Conservation (phyloP, 163 green algal genomes). For the Scenedesmus sp. region DNA sequence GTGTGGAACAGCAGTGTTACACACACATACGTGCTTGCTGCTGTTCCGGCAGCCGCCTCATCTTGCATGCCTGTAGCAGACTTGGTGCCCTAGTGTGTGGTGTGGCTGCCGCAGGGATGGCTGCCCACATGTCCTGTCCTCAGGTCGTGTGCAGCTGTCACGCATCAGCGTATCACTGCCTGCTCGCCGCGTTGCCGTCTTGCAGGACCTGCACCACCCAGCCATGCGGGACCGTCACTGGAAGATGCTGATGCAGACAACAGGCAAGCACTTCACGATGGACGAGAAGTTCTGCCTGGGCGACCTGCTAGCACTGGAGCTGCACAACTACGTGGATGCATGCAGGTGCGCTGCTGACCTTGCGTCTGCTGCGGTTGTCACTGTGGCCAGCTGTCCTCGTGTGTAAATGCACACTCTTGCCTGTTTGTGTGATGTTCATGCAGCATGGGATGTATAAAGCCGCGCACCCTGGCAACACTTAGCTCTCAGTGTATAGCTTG, state of each 20-base stretch:
- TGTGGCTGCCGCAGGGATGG: neutral
- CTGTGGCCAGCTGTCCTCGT: neutral
- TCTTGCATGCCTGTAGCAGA: neutral
- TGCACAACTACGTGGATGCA: slow-evolving; percentile 93
- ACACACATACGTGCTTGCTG: neutral
- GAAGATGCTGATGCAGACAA: slow-evolving; percentile 92
- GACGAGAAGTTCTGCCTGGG: slow-evolving; percentile 91
- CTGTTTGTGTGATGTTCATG: neutral
- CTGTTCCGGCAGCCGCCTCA: neutral
- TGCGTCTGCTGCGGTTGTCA: neutral
- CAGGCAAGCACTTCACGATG: slow-evolving; percentile 89
- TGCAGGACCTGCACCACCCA: slow-evolving; percentile 89
- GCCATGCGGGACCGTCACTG: slow-evolving; percentile 96
- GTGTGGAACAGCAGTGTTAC: neutral
- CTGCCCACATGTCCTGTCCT: neutral
- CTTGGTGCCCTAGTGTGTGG: neutral
- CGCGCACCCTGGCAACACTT: neutral
- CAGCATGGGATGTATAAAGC: neutral
- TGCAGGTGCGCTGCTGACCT: slow-evolving; percentile 61
- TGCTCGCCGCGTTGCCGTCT: neutral
- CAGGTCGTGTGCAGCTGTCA: no score
- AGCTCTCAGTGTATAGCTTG: neutral
- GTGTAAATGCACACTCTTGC: neutral
- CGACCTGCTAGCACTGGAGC: slow-evolving; percentile 87
- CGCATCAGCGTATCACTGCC: neutral